Evolutionary conservation across 208 protist genomes (phyloP), one percentile per base, ranked within the genome.

Genomic region (Leishmania aethiopica): DNA sequence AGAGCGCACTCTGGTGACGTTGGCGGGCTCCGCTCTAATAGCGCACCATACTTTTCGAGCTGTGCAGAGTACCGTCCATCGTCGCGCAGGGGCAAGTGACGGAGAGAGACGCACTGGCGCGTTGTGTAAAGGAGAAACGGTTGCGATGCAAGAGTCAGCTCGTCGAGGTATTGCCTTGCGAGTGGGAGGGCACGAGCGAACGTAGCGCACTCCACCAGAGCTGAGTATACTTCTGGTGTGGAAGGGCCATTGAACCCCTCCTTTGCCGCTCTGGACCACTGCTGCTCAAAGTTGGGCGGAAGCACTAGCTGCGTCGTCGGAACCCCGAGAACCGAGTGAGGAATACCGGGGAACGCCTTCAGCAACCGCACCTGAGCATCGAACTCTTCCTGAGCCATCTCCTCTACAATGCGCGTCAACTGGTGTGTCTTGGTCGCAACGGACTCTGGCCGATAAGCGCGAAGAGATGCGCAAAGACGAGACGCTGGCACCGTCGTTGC

Each of bases 71-170:
- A 93, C 1, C 59, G 10, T 22, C 25, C 72, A 78, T 93, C 90
- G 42, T 67, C 78, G 1, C 85, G 66, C n/a, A 93, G 77, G 0
- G 81, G 84, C 2, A 93, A 57, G 55, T 91, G 84, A 5, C 86
- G 88, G 13, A 93, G 83, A 17, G 82, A 83, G 32, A 93, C 84
- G 59, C 86, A 89, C 59, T 88, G 85, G 7, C 90, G 87, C 6
- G 79, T 71, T 15, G 87, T 74, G 70, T 93, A 93, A 15, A 90
- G 77, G 28, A 93, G 86, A 60, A 86, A 88, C 0, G 90, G 90
- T 70, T 91, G 81, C 40, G 67, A 51, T 1, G 78, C 40, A 11
- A 90, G 83, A 13, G 84, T 74, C 25, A 75, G 51, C 71, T 89
- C 85, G 80, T 90, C 87, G 10, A 67, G 75, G 70, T 90, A 81